Percentiles rank a stretch among this genome's conserved stretches.
These are phyloP conservation scores for Populus deltoides DNA, from an alignment of 345 rosid genomes.

Conservation along the genomic window DNA sequence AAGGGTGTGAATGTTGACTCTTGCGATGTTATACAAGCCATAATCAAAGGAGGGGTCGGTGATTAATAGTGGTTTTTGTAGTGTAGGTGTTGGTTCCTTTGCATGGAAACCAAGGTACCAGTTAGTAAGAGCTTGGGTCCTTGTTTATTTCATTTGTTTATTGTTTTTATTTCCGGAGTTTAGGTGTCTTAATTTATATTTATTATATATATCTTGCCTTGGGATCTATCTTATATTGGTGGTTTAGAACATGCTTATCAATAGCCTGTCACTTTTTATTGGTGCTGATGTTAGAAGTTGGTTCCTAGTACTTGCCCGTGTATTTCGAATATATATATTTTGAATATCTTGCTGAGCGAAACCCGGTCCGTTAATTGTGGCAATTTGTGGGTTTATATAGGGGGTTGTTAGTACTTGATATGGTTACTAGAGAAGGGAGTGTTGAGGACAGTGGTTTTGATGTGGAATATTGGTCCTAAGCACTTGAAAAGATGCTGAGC, in stretches of 20 bases:
- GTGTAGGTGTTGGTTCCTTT: constrained; percentile 36
- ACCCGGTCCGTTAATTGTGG: constrained; percentile 51
- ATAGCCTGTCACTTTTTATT: constrained; percentile 19
- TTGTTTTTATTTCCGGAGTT: constrained; percentile 37
- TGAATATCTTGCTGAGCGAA: constrained; percentile 21
- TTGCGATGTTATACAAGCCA: constrained; percentile 25
- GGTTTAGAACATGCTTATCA: constrained; percentile 20
- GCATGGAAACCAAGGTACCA: constrained; percentile 57
- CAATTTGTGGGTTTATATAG: constrained; percentile 24
- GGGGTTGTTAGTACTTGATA: constrained; percentile 13
- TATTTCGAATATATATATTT: too few species aligned
- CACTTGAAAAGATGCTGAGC: constrained; percentile 50
- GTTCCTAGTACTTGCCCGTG: constrained; percentile 46
- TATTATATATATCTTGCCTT: constrained; percentile 15
- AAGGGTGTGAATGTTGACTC: constrained; percentile 24
- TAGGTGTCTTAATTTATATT: constrained; percentile 21
- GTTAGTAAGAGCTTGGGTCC: constrained; percentile 22
- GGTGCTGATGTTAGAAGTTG: constrained; percentile 26
- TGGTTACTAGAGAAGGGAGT: constrained; percentile 24
- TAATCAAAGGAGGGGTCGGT: constrained; percentile 56
- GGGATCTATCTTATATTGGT: constrained; percentile 25
- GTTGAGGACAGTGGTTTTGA: constrained; percentile 17
- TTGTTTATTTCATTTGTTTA: constrained; percentile 32
- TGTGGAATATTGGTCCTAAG: constrained; percentile 34
- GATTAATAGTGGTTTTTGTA: constrained; percentile 19